Base-by-base conservation (phyloP, 1,284 basidiomycete genomes). In the Irpex sp. region DNA sequence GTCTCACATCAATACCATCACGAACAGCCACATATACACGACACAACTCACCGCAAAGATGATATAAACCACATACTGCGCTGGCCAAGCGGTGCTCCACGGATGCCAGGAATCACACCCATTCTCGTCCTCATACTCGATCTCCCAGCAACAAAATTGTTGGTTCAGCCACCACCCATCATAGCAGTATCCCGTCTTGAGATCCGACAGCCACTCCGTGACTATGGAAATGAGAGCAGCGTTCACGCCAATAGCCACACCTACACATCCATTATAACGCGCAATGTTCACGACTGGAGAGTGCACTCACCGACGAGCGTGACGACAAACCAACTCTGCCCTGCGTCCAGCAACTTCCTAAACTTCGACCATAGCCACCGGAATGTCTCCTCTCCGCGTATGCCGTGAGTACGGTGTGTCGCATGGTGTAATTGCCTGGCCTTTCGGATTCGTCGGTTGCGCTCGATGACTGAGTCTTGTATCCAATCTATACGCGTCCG, bases 101-200 rank as follows among this genome's bases (percentile, higher is more conserved):
- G 89, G 83, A 68, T 90, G 87, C 97, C 97, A 99, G 58, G 95
- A 95, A 4, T 92, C 83, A 75, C 97, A 99, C 2, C 86, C 89
- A 66, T 89, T 88, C 39, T 87, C 84, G 65, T 90, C 92, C 57
- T 90, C 89, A 9, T 85, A 84, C 69, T 95, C 94, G 64, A 94
- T 88, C 73, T 96, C 95, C 93, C 94, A 95, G 74, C 97, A 99
- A 77, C 97, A 99, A 75, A 98, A 98, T 72, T 98, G 94, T 70
- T 94, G 89, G 75, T 96, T 97, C 62, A 99, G 76, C 97, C 97
- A 99, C 97, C 97, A 99, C 2, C 94, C 96, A 62, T 96, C 93
- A 0, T 88, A 85, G 76, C 97, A 99, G 73, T 97, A 97, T 0
- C 97, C 97, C 80, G 95, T 92, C 79, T 98, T 98, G 66, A 98